Percentiles rank a stretch among this genome's conserved stretches.
These are phyloP conservation scores for Venturia effusa DNA, from an alignment of 2,329 filamentous ascomycete genomes.

Conservation along the genomic window DNA sequence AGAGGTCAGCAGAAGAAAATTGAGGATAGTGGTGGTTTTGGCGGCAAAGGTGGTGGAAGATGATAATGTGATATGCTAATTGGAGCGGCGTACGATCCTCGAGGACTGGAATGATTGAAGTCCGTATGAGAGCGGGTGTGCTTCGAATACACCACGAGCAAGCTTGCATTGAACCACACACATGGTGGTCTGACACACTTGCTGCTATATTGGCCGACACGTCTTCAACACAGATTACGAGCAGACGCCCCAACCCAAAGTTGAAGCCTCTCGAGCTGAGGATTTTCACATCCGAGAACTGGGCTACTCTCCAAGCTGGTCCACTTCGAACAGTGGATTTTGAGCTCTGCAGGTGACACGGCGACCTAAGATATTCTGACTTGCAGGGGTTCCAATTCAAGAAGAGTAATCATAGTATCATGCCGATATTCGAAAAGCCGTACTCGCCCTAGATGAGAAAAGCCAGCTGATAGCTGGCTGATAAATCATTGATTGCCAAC, in stretches of 20 bases:
- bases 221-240: neutral
- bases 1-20: constrained; percentile 8
- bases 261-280: too few relatives aligned
- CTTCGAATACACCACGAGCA: neutral
- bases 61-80: neutral
- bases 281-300: too few relatives aligned
- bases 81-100: neutral
- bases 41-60: constrained; percentile 13
- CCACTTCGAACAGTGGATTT: too few relatives aligned
- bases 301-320: too few relatives aligned
- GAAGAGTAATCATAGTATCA: too few relatives aligned
- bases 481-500: too few relatives aligned
- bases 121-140: neutral
- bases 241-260: neutral
- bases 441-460: too few relatives aligned
- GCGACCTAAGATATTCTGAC: too few relatives aligned
- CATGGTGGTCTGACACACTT: neutral
- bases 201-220: neutral
- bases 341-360: too few relatives aligned
- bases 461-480: too few relatives aligned
- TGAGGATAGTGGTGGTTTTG: constrained; percentile 12
- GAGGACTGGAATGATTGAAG: neutral
- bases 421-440: too few relatives aligned
- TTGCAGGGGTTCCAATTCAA: too few relatives aligned
- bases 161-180: neutral